Evolutionary conservation across 768 basidiomycete species (phyloP).

Genomic region (Trametopsis cervina): DNA sequence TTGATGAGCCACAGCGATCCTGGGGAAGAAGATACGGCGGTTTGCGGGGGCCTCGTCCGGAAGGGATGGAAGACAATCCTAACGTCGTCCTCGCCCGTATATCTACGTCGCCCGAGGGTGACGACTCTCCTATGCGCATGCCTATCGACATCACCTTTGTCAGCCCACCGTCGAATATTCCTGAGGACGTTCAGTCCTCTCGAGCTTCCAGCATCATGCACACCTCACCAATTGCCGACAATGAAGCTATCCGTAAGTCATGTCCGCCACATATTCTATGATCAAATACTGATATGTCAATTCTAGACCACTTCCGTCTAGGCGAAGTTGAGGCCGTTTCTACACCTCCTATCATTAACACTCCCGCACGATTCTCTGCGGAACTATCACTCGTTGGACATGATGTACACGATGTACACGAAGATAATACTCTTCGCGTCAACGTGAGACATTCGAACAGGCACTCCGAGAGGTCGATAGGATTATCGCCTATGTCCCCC

Average conservation of each 20-base stretch:
- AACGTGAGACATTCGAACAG: slow-evolving; percentile 1
- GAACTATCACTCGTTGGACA: slow-evolving; percentile 20
- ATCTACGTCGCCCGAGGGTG: slow-evolving; percentile 2
- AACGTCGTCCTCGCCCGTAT: slow-evolving; percentile 9
- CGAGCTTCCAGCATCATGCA: slow-evolving; percentile 28
- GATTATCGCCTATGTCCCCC: slow-evolving; percentile 18
- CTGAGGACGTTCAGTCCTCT: slow-evolving; percentile 31
- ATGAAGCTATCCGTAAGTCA: slow-evolving; percentile 32
- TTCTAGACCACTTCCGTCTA: slow-evolving; percentile 40
- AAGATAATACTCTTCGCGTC: slow-evolving; percentile 10
- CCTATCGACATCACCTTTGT: slow-evolving; percentile 21
- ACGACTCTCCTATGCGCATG: slow-evolving; percentile 21
- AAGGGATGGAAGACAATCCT: slow-evolving; percentile 8
- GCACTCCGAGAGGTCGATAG: slow-evolving; percentile 16
- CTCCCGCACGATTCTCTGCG: slow-evolving; percentile 30
- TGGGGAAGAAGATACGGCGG: slow-evolving; percentile 12
- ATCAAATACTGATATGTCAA: slow-evolving; percentile 4
- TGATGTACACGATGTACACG: slow-evolving; percentile 1
- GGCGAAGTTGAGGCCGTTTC: slow-evolving; percentile 42
- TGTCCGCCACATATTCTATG: not conserved
- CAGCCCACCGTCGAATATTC: slow-evolving; percentile 23
- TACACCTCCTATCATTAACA: slow-evolving; percentile 40
- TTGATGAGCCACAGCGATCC: slow-evolving; percentile 12
- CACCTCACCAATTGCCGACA: slow-evolving; percentile 22
- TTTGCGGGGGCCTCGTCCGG: slow-evolving; percentile 3